Conservation (phyloP, 495 filamentous ascomycete genomes). For the Penicillium fimorum region DNA sequence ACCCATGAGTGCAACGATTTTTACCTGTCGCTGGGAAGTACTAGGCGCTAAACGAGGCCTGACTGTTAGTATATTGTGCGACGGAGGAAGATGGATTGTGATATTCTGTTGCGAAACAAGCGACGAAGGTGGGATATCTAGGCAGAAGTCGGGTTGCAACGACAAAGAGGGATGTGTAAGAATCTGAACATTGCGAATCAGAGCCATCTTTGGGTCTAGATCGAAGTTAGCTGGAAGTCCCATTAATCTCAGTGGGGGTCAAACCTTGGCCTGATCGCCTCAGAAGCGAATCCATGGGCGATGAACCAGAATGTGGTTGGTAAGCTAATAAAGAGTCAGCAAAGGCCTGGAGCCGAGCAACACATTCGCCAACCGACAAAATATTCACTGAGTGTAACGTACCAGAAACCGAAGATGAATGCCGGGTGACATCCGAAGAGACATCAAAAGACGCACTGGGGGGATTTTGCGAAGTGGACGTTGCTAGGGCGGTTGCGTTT, state of each 20-base stretch:
- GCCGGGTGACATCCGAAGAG: background rate
- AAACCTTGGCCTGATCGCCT: conserved; percentile 57
- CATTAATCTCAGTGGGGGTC: background rate
- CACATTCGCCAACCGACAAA: background rate
- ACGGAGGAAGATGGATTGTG: conserved; percentile 60
- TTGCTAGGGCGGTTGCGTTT: conserved; percentile 14
- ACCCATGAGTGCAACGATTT: conserved; percentile 60
- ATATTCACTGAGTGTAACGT: background rate
- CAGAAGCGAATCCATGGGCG: conserved; percentile 34
- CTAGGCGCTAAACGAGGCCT: conserved; percentile 56
- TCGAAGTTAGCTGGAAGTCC: conserved; percentile 13
- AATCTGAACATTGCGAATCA: conserved; percentile 66
- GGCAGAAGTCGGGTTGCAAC: conserved; percentile 48
- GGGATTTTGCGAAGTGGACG: conserved; percentile 12
- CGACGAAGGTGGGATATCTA: conserved; percentile 60
- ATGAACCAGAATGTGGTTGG: conserved; percentile 19
- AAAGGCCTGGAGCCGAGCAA: background rate
- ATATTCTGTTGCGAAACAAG: conserved; percentile 64
- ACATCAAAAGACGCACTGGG: background rate
- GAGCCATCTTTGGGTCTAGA: conserved; percentile 51
- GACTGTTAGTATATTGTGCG: conserved; percentile 65
- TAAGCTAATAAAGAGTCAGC: conserved; percentile 2
- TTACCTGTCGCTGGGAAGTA: conserved; percentile 59
- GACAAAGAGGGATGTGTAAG: conserved; percentile 62
- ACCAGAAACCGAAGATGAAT: conserved; percentile 2